phyloP scores from a whole-genome alignment of 352 stramenopile species.

The Pseudoperonospora humuli region DNA sequence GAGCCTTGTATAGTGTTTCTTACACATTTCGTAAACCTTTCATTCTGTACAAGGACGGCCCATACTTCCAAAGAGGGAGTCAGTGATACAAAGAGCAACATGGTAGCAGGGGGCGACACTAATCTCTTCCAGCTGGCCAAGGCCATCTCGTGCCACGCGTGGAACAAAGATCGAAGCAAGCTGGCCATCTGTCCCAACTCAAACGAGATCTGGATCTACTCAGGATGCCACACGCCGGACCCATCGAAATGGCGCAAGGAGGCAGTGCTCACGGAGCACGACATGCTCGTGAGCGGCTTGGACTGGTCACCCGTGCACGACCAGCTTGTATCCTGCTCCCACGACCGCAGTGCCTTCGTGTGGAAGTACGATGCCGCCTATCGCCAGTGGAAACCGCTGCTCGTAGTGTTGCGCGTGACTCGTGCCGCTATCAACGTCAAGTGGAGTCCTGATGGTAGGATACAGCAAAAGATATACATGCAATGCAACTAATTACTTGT shows the following conservation, averaged over 20 bases:
- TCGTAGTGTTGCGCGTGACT: conserved; percentile 89
- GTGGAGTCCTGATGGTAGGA: conserved; percentile 86
- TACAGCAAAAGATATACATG: not conserved
- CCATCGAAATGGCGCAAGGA: conserved; percentile 79
- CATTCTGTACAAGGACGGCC: conserved; percentile 12
- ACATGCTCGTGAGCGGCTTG: conserved; percentile 89
- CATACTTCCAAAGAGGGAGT: conserved; percentile 14
- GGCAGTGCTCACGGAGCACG: conserved; percentile 85
- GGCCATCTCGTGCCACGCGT: conserved; percentile 88
- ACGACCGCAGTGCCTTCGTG: conserved; percentile 93
- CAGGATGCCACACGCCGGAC: conserved; percentile 68
- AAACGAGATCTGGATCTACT: conserved; percentile 91
- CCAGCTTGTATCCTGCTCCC: conserved; percentile 91
- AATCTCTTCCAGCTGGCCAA: conserved; percentile 72
- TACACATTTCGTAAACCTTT: too few species aligned
- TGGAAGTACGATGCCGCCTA: conserved; percentile 88
- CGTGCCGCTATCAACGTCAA: conserved; percentile 90
- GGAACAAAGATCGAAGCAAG: conserved; percentile 87
- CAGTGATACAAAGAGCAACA: conserved; percentile 9
- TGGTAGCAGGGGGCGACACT: conserved; percentile 32
- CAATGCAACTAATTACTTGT: conserved; percentile 1
- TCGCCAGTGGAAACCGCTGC: conserved; percentile 86
- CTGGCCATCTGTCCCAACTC: conserved; percentile 88
- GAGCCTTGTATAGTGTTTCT: too few species aligned
- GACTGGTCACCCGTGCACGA: conserved; percentile 91